Conservation (phyloP, 441 rosid species). For the Croton laevigatus region DNA sequence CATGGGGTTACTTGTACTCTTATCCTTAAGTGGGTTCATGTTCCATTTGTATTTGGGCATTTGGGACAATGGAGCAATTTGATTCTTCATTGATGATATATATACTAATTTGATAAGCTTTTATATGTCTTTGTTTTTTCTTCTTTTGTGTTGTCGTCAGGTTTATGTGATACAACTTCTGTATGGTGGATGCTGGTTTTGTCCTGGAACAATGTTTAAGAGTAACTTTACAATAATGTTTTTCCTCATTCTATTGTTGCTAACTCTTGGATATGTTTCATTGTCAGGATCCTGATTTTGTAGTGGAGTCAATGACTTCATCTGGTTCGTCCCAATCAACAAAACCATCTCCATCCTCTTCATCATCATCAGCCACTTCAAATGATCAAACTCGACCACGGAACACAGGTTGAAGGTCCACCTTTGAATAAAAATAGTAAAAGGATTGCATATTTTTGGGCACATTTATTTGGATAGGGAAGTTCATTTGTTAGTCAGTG, state of each 20-base stretch:
- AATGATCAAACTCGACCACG: slow-evolving; percentile 54
- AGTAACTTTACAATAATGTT: background rate
- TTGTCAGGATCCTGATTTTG: slow-evolving; percentile 75
- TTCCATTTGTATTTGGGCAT: background rate
- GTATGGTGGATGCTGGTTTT: background rate
- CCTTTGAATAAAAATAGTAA: too few species aligned
- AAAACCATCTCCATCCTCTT: slow-evolving; percentile 52
- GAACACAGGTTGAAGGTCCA: slow-evolving; percentile 45
- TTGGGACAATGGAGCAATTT: background rate
- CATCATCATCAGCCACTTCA: slow-evolving; percentile 44
- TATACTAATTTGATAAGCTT: background rate
- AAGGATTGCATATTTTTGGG: too few species aligned
- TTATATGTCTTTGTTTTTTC: background rate
- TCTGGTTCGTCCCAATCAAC: slow-evolving; percentile 62
- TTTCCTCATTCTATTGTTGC: background rate
- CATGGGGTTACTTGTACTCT: background rate
- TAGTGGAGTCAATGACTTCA: slow-evolving; percentile 77
- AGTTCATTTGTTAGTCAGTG: slow-evolving; percentile 10
- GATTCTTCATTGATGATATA: background rate
- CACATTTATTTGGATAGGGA: background rate
- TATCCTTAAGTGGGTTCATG: background rate
- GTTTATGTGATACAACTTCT: background rate
- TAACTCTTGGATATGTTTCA: slow-evolving; percentile 9
- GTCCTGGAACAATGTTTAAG: background rate
- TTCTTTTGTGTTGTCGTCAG: background rate